Conservation (phyloP, 2,329 filamentous ascomycete species). For the Gyromitra esculenta region DNA sequence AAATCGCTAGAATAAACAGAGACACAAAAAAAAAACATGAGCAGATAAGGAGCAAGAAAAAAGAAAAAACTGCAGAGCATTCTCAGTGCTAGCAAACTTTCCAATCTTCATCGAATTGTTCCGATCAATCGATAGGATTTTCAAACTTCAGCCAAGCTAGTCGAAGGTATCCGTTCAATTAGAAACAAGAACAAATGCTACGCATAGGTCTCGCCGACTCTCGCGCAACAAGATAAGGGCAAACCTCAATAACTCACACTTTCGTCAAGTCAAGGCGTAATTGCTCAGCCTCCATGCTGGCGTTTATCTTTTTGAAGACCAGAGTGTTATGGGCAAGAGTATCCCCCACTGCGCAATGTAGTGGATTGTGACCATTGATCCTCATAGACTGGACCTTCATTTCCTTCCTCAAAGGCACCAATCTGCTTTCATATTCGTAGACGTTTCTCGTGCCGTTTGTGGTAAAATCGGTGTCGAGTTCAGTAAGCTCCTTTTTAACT, state of each 20-base stretch:
- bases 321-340: slow-evolving; percentile 2
- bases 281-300: neutral
- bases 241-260: neutral
- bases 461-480: neutral
- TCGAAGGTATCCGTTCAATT: neutral
- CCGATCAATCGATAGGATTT: neutral
- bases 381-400: neutral
- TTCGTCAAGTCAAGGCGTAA: slow-evolving; percentile 6
- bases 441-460: neutral
- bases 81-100: neutral
- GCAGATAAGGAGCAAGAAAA: neutral
- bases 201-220: neutral
- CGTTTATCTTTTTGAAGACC: slow-evolving; percentile 1
- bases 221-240: neutral
- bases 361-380: slow-evolving; percentile 3
- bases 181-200: neutral
- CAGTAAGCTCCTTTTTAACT: slow-evolving; percentile 1
- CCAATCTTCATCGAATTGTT: neutral
- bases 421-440: neutral
- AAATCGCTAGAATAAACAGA: neutral
- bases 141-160: neutral
- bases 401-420: neutral
- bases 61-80: neutral
- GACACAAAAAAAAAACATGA: neutral
- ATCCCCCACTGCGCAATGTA: slow-evolving; percentile 4